phyloP scores from a whole-genome alignment of 164 flowering plant genomes.

The Vitis riparia region DNA sequence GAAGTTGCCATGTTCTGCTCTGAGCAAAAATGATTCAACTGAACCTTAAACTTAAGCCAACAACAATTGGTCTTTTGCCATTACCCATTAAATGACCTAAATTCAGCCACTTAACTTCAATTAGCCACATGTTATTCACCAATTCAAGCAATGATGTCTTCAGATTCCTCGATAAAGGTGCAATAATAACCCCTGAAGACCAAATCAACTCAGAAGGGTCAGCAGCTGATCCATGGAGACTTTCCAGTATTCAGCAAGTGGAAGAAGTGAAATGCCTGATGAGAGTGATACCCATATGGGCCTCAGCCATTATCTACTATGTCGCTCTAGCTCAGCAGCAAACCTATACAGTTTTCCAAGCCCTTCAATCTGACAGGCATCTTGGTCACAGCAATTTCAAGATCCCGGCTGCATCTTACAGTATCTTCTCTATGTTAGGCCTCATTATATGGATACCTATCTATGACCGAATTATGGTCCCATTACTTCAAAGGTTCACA shows the following conservation, averaged over 20 bases:
- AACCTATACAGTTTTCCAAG: constrained; percentile 44
- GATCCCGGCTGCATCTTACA: constrained; percentile 41
- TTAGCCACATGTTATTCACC: too few species aligned
- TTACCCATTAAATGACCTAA: too few species aligned
- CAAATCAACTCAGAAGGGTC: constrained; percentile 29
- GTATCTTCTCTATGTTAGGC: constrained; percentile 34
- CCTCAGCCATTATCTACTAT: constrained; percentile 33
- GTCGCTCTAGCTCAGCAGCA: constrained; percentile 27
- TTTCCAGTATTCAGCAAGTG: constrained; percentile 39
- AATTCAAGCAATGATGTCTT: not conserved
- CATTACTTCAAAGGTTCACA: constrained; percentile 28
- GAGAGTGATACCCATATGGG: constrained; percentile 42
- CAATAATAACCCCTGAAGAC: constrained; percentile 31
- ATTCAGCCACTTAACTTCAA: too few species aligned
- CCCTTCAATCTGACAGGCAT: constrained; percentile 43
- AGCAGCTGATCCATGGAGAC: constrained; percentile 33
- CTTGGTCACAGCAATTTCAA: constrained; percentile 28
- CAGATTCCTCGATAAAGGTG: constrained; percentile 39
- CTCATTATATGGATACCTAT: constrained; percentile 38
- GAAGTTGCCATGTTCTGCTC: too few species aligned
- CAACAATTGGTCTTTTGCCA: too few species aligned
- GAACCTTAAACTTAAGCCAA: too few species aligned
- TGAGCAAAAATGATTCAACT: too few species aligned
- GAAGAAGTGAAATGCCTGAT: constrained; percentile 42
- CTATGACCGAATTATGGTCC: constrained; percentile 38